phyloP scores from a whole-genome alignment of 768 basidiomycete genomes.

The Leccinum variicolor region DNA sequence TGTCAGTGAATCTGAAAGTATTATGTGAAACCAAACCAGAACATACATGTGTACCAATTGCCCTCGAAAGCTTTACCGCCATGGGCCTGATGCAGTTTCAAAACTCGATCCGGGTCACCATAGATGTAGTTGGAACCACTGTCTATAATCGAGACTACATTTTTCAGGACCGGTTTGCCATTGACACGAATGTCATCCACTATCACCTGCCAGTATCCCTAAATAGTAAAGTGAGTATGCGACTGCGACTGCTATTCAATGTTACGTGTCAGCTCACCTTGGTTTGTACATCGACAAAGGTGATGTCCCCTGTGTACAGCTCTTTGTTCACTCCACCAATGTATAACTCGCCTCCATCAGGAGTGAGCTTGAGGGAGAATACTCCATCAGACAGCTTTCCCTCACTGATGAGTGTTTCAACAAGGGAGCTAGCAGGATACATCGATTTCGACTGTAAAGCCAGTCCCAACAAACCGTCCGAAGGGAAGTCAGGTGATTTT shows the following conservation, averaged over 20 bases:
- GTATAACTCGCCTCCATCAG: neutral
- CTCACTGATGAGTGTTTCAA: neutral
- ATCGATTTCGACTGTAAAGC: neutral
- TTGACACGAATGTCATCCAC: neutral
- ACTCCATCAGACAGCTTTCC: neutral
- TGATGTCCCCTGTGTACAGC: neutral
- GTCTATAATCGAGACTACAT: neutral
- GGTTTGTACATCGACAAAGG: neutral
- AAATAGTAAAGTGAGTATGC: neutral
- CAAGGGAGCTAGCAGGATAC: neutral
- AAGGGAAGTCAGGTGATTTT: no score
- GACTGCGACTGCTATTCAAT: neutral
- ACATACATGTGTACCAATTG: neutral
- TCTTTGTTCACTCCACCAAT: neutral
- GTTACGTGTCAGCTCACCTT: neutral
- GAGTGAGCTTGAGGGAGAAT: neutral
- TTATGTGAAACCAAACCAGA: neutral
- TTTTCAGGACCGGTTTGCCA: neutral
- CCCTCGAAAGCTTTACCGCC: neutral
- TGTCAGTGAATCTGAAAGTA: no score
- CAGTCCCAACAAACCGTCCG: no score
- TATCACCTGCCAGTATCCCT: neutral
- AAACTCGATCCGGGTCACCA: neutral
- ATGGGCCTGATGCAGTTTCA: neutral
- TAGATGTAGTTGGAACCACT: neutral